Base-by-base conservation (phyloP, 306 rosid species). In the Rubus parviflorus region DNA sequence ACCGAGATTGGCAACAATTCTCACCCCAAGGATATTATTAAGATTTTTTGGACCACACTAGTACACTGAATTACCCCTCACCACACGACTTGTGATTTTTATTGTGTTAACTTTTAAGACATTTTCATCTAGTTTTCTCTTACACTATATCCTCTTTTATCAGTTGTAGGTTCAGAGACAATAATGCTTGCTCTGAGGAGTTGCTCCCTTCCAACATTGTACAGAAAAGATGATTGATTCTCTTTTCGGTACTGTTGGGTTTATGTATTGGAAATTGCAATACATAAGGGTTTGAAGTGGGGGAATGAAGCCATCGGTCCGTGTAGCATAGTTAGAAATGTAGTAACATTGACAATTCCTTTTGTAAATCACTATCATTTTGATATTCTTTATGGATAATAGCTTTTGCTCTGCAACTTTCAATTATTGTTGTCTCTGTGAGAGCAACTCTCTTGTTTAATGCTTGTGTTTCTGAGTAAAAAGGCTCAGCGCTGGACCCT, bases 231-330 rank as follows among this genome's bases (percentile, higher is more conserved):
- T 43, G 47, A 64, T 42, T 57, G 46, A 40, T 14, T 42, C 43
- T 25, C 48, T 48, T 10, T 57, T 51, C 57, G 43, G 77, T 58
- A 58, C 77, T 58, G 68, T 73, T 73, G 77, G 54, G 77, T 74
- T 74, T 58, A 73, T 73, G 77, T 73, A 73, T 73, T 64, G 69
- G 69, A 64, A 38, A 37, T 57, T 73, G 54, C 13, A 73, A 73
- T 57, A 73, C 77, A 73, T 73, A 57, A 73, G 22, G 72, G 53
- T 57, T 56, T 58, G 68, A 43, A 8, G 16, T 57, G 41, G 68
- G 68, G 77, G 77, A 73, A 73, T 73, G 77, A 73, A 57, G 77
- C 77, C 77, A 22, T 72, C 13, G 76, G 77, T 73, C 77, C 77
- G 68, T 56, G 54, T 73, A 57, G 68, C 56, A 14, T 57, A 15